Base-by-base conservation (phyloP, 2,329 filamentous ascomycete genomes). In the Dendrostoma leiphaemia region DNA sequence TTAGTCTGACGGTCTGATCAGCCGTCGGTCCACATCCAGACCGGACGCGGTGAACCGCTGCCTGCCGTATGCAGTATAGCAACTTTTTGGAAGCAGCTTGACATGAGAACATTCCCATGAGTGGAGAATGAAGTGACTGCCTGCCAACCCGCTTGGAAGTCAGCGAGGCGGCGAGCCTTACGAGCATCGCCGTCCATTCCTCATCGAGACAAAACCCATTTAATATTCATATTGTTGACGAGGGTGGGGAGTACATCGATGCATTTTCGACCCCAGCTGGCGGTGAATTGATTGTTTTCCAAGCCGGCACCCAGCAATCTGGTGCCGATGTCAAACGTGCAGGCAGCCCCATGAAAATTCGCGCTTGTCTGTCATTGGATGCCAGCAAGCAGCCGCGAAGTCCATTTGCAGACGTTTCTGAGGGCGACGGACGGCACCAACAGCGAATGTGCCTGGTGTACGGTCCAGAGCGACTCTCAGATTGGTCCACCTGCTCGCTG, bases 311-410 rank as follows among this genome's bases (percentile, higher is more conserved):
- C 43, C 53, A 56, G 28, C 48, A 32, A 17, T 43, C 28, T 48
- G 53, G 53, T 56, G 53, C 48, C 48, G 35, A 56, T 29, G 43
- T 56, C 53, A 48, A 35, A 24, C 23, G 26, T 34, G 37, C 43
- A 44, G 53, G 53, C 48, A 41, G n/a, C 21, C 47, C 53, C 53
- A 47, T 51, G 35, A 52, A 35, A 56, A 56, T 48, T 48, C 53
- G 43, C 53, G 48, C 53, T 56, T 52, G 48, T 52, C 48, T 51
- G 28, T 41, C n/a, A 28, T 35, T 43, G n/a, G n/a, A n/a, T n/a
- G n/a, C n/a, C n/a, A n/a, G n/a, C n/a, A n/a, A n/a, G n/a, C n/a
- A n/a, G n/a, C n/a, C n/a, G n/a, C n/a, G n/a, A n/a, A n/a, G n/a
- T n/a, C n/a, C n/a, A n/a, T n/a, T n/a, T n/a, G n/a, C n/a, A n/a